phyloP scores from a whole-genome alignment of 1,284 basidiomycete species.

The Cryptococcus sp. region DNA sequence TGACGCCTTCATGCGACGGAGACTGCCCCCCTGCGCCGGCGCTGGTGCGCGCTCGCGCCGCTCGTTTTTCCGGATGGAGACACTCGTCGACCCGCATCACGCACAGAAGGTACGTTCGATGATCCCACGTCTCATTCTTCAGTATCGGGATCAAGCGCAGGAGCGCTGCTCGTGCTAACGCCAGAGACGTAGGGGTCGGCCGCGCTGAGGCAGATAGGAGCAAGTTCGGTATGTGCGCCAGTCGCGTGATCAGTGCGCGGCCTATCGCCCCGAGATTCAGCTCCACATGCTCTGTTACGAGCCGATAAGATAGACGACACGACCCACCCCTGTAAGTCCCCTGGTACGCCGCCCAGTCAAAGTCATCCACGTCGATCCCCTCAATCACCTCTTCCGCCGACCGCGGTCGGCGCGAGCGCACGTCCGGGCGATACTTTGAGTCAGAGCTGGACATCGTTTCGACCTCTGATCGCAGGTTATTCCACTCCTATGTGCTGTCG shows the following conservation, averaged over 20 bases:
- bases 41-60: not conserved
- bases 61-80: slow-evolving; percentile 6
- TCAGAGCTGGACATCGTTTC: too few species aligned
- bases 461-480: too few species aligned
- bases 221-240: slow-evolving; percentile 28
- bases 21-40: not conserved
- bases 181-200: slow-evolving; percentile 17
- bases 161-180: slow-evolving; percentile 32
- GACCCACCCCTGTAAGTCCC: slow-evolving; percentile 41
- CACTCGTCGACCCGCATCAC: slow-evolving; percentile 14
- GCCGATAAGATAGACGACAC: slow-evolving; percentile 2
- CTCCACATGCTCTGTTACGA: too few species aligned
- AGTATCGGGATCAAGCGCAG: slow-evolving; percentile 32
- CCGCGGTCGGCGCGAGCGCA: slow-evolving; percentile 4
- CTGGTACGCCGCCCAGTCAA: slow-evolving; percentile 40
- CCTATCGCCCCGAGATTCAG: slow-evolving; percentile 29
- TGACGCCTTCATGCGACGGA: not conserved
- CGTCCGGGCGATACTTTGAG: too few species aligned
- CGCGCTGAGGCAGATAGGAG: slow-evolving; percentile 15
- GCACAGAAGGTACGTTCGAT: slow-evolving; percentile 18
- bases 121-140: slow-evolving; percentile 34
- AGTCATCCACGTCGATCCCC: slow-evolving; percentile 8
- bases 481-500: too few species aligned
- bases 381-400: slow-evolving; percentile 9
- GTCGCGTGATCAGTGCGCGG: slow-evolving; percentile 46